These are phyloP conservation scores for Thyridium curvatum DNA, from an alignment of 2,329 filamentous ascomycete species.

Conservation along the genomic window DNA sequence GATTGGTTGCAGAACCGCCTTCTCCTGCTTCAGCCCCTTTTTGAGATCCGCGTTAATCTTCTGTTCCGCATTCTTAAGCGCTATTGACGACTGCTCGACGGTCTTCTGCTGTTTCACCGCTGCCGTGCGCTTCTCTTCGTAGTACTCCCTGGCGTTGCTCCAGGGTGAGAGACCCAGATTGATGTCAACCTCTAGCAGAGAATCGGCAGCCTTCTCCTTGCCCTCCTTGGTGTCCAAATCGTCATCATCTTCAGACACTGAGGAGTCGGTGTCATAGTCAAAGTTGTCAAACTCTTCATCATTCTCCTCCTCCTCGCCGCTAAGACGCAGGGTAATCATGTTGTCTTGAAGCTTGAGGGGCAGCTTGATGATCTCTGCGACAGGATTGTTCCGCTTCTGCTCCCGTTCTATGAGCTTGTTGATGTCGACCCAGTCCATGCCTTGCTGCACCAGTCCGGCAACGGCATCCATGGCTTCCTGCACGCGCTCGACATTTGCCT, in stretches of 20 bases:
- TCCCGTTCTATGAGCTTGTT: conserved; percentile 83
- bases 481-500: conserved; percentile 84
- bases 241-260: conserved; percentile 51
- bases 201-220: conserved; percentile 39
- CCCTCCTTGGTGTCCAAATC: conserved; percentile 10
- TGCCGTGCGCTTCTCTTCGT: conserved; percentile 79
- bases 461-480: conserved; percentile 91
- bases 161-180: conserved; percentile 77
- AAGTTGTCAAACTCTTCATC: conserved; percentile 54
- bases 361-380: conserved; percentile 79
- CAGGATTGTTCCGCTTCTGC: conserved; percentile 71
- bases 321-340: conserved; percentile 71
- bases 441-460: conserved; percentile 83
- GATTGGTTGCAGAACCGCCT: conserved; percentile 76
- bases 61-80: conserved; percentile 82
- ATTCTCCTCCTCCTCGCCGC: conserved; percentile 60
- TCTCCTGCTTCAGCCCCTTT: conserved; percentile 86
- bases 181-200: conserved; percentile 69
- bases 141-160: conserved; percentile 87
- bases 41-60: conserved; percentile 84
- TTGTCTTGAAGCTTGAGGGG: conserved; percentile 90
- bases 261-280: conserved; percentile 60
- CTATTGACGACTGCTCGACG: conserved; percentile 69
- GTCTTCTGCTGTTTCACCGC: conserved; percentile 87
- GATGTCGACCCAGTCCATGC: conserved; percentile 97